Evolutionary conservation across 768 basidiomycete genomes (phyloP).

Genomic region (Lentinula detonsa): DNA sequence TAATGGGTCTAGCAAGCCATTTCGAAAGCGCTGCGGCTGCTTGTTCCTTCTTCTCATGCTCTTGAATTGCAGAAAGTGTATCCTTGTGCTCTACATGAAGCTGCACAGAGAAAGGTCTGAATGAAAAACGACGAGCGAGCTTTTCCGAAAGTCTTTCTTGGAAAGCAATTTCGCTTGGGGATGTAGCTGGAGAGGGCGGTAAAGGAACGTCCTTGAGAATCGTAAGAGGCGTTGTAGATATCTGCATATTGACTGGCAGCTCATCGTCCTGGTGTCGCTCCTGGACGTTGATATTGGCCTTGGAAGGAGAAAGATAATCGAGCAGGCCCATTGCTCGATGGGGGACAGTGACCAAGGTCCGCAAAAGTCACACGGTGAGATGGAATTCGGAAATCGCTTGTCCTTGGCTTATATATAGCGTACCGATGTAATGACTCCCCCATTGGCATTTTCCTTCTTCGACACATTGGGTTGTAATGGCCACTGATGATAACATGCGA

Average conservation of each 20-base stretch:
- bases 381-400: background rate
- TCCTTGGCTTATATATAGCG: background rate
- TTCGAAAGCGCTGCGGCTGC: constrained; percentile 28
- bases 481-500: constrained; percentile 1
- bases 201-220: constrained; percentile 9
- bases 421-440: background rate
- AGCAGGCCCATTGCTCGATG: constrained; percentile 20
- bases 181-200: constrained; percentile 8
- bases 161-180: background rate
- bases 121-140: constrained; percentile 38
- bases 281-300: constrained; percentile 2
- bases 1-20: constrained; percentile 19
- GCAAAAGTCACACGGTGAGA: background rate
- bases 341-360: constrained; percentile 4
- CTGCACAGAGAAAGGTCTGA: constrained; percentile 34
- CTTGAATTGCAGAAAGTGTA: constrained; percentile 26
- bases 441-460: background rate
- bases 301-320: constrained; percentile 17
- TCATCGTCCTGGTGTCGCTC: background rate
- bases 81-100: constrained; percentile 26
- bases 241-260: background rate
- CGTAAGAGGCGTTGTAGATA: background rate
- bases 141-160: constrained; percentile 5
- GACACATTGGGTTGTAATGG: background rate
- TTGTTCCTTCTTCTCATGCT: constrained; percentile 34